Evolutionary conservation across 306 rosid genomes (phyloP), one percentile per base, ranked within the genome.

Genomic region (Cotoneaster glaucophyllus): DNA sequence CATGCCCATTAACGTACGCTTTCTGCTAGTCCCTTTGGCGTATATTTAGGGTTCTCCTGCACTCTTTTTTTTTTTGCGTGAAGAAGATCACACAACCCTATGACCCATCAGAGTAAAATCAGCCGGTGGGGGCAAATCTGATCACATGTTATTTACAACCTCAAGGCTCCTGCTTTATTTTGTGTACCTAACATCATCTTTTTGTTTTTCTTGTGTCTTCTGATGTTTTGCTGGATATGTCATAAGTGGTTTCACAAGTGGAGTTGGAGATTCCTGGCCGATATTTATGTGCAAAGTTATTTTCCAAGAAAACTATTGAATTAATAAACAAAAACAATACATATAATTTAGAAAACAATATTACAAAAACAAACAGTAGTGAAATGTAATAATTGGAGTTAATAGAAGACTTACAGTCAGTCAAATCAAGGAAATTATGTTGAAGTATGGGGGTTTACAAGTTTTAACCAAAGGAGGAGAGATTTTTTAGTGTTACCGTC

Each of bases 1-100:
- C 67, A 65, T 8, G 11, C 54, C 22, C 31, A 62, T 74, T 44
- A 14, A 44, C 22, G 77, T 43, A 62, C 59, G 31, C 11, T 74
- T 74, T 62, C 61, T 43, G 77, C 45, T 18, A 31, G 31, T 12
- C 31, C 14, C 31, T 29, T 28, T 28, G 59, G 70, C 70, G 77
- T 28, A 74, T 44, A 44, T 74, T 21, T 62, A 62, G 77, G 70
- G 77, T 62, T 62, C 77, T 62, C 37, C 57, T 64, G 68, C 52
- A 12, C 8, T 25, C 18, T 67, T 1, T 37, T 37, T 37, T n/a
- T 37, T 24, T 14, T 37, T 37, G 5, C 12, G 31, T 24, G 57
- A 5, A 14, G 15, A 18, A 31, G 41, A 39, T 58, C 29, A 43
- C 77, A 19, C 12, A 56, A 21, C 62, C 24, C 25, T 17, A 54